Percentiles rank a stretch among this genome's conserved stretches.
These are phyloP conservation scores for Neurospora sp. DNA, from an alignment of 495 filamentous ascomycete genomes.

Conservation along the genomic window DNA sequence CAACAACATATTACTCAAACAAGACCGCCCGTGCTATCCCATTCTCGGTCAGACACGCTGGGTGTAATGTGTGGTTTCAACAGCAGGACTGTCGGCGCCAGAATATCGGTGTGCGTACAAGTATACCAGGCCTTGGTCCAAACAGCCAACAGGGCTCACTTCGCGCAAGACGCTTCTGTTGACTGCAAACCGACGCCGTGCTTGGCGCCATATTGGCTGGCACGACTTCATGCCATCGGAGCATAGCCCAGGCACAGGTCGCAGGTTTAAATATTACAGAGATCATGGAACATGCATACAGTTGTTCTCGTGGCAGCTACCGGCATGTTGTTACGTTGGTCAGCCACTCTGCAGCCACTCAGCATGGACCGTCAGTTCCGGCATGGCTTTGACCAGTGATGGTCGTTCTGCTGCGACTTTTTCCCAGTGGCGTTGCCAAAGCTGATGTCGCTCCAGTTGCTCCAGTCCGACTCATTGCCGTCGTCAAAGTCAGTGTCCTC, in stretches of 20 bases:
- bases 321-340: neutral
- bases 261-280: neutral
- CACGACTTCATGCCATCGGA: neutral
- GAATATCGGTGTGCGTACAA: neutral
- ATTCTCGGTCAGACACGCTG: neutral
- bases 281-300: neutral
- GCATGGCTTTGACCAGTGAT: neutral
- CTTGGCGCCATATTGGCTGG: neutral
- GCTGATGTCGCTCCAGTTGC: neutral
- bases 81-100: neutral
- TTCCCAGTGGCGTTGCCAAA: neutral
- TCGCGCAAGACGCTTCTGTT: neutral
- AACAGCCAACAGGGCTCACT: neutral
- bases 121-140: neutral
- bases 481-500: constrained; percentile 3
- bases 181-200: neutral
- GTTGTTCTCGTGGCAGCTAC: neutral
- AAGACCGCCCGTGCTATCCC: neutral
- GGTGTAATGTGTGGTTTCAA: neutral
- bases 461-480: constrained; percentile 7
- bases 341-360: neutral
- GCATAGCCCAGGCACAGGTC: neutral
- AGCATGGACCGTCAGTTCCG: neutral
- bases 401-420: neutral
- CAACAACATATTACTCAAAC: neutral